Evolutionary conservation across 2,329 filamentous ascomycete genomes (phyloP).

Genomic region (Clonostachys solani): DNA sequence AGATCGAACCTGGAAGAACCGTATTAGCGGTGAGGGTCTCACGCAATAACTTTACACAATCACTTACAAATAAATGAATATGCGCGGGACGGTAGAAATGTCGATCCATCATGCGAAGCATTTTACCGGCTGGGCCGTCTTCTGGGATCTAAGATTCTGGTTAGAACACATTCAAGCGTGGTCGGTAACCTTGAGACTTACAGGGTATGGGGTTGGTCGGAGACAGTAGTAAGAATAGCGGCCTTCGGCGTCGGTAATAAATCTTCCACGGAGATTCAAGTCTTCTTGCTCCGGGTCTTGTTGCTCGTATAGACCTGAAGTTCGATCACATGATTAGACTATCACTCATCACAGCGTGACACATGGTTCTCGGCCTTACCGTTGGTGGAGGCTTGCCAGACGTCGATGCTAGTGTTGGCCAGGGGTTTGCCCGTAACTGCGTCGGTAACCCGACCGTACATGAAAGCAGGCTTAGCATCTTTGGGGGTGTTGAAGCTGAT

Average conservation of each 20-base stretch:
- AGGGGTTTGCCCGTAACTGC: conserved; percentile 61
- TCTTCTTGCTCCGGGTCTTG: conserved; percentile 68
- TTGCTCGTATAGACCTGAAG: conserved; percentile 57
- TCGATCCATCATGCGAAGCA: conserved; percentile 50
- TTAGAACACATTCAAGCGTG: conserved; percentile 1
- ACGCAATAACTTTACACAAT: conserved; percentile 4
- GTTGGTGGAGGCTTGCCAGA: conserved; percentile 79
- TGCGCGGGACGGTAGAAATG: conserved; percentile 55
- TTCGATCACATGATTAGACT: not conserved
- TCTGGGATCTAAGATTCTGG: conserved; percentile 21
- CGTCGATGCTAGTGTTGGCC: conserved; percentile 62
- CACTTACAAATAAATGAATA: conserved; percentile 50
- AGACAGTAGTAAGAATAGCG: conserved; percentile 59
- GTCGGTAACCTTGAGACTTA: conserved; percentile 9
- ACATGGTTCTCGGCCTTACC: conserved; percentile 24
- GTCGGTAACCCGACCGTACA: conserved; percentile 58
- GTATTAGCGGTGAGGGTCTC: not conserved
- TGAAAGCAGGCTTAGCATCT: conserved; percentile 49
- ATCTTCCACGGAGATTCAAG: conserved; percentile 70
- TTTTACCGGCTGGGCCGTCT: conserved; percentile 47
- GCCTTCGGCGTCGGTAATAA: conserved; percentile 62
- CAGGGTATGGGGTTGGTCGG: conserved; percentile 52
- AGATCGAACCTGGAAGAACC: not conserved
- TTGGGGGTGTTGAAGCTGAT: conserved; percentile 53
- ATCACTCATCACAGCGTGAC: not conserved